These are phyloP conservation scores for Oryza longistaminata DNA, from an alignment of 176 grass and related monocot species.

Conservation along the genomic window DNA sequence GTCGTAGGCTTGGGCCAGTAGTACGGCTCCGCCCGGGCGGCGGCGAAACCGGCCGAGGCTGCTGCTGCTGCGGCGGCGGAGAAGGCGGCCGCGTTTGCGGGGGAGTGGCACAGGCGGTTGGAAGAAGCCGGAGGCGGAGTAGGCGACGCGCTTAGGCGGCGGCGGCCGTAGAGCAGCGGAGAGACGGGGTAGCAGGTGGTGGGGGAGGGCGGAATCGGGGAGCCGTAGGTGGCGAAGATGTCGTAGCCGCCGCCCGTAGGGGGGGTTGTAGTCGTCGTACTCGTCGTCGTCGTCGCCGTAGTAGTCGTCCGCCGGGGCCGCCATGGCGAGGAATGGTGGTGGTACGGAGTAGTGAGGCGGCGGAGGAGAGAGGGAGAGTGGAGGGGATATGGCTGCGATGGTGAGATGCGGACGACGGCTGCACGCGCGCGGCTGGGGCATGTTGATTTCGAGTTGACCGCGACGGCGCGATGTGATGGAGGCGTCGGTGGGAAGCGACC, in stretches of 20 bases:
- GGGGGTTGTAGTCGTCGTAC: constrained; percentile 82
- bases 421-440: background rate
- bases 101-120: background rate
- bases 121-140: background rate
- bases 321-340: constrained; percentile 4
- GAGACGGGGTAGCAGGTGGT: constrained; percentile 50
- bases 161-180: constrained; percentile 15
- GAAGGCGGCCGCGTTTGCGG: background rate
- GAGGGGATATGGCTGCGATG: background rate
- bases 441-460: constrained; percentile 31
- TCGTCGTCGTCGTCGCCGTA: constrained; percentile 58
- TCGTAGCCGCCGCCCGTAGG: constrained; percentile 86
- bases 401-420: background rate
- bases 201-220: constrained; percentile 46
- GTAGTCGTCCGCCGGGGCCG: background rate
- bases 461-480: constrained; percentile 7
- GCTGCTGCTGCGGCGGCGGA: background rate
- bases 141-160: background rate
- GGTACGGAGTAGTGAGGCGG: background rate
- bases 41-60: background rate
- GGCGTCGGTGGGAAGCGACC: constrained; percentile 26
- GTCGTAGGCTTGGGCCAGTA: constrained; percentile 61
- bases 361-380: background rate
- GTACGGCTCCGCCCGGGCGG: constrained; percentile 44
- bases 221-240: constrained; percentile 64